Evolutionary conservation across 208 protist genomes (phyloP), one percentile per base, ranked within the genome.

Genomic region (Trypanosomatidae sp.): DNA sequence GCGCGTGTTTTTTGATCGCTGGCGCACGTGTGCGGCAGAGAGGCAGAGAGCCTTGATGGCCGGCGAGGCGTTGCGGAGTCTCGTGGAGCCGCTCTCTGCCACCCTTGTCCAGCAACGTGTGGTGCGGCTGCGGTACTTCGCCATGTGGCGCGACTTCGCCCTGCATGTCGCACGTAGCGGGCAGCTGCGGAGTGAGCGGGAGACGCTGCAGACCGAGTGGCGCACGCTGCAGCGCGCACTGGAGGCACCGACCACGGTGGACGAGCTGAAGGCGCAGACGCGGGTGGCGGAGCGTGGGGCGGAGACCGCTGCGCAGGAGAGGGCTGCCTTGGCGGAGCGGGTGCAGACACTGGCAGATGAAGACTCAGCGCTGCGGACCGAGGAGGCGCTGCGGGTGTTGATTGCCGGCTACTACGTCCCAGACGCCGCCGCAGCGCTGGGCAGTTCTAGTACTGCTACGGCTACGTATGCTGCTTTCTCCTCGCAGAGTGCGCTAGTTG

Each of bases 181-280:
- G n/a, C 88, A 82, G n/a, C 70, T 91, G 1, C 33, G 46, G 19
- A 85, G 86, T 25, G 90, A 95, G 77, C 50, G 76, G 7, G 67
- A 69, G 44, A 95, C 81, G 2, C 68, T 95, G 79, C 73, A 85
- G 53, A 46, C 77, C 8, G 90, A 92, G 73, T 92, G 84, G 85
- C 62, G 70, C 36, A 73, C 70, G 53, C 66, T 91, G 73, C 80
- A 90, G 75, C 80, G 75, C 30, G 71, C 69, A 15, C 49, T 83
- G 44, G 70, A 75, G 44, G 83, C 73, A 46, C 69, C 79, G 15
- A 44, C 73, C 22, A 81, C 88, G 15, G 59, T 87, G 33, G 64
- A 50, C 33, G 60, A 90, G 68, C 80, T 82, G 46, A 19, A 81
- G 33, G 43, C 41, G 69, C 41, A 12, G 53, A 49, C 3, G n/a